A percentile compares a stretch with the other conserved stretches of the same genome.
Evolutionary conservation across 768 basidiomycete genomes (phyloP).

Genomic region (Lactarius tabidus): DNA sequence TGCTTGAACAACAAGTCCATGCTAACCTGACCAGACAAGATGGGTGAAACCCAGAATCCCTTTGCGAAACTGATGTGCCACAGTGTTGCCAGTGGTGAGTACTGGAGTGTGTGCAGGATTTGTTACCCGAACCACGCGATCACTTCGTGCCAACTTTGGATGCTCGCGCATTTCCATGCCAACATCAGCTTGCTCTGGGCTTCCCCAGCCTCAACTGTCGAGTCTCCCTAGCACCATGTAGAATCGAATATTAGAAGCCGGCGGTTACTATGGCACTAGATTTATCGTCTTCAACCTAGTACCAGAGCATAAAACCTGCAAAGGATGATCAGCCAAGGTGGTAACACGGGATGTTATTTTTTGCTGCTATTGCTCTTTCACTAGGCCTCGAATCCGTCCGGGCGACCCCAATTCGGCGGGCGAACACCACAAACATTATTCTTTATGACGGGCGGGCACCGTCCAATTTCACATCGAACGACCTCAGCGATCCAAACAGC

Average conservation of each 20-base stretch:
- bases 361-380: neutral
- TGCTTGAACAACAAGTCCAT: too few relatives aligned
- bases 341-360: neutral
- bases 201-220: neutral
- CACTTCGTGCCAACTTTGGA: neutral
- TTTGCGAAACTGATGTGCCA: too few relatives aligned
- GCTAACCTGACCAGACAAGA: too few relatives aligned
- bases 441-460: slow-evolving; percentile 45
- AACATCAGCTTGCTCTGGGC: neutral
- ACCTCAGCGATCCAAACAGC: slow-evolving; percentile 45
- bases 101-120: too few relatives aligned
- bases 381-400: slow-evolving; percentile 1
- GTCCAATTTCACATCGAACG: slow-evolving; percentile 38
- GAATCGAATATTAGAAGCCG: neutral
- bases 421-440: neutral
- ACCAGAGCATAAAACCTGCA: neutral
- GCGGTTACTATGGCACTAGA: neutral
- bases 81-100: too few relatives aligned
- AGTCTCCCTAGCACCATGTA: neutral
- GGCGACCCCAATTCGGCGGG: slow-evolving; percentile 42
- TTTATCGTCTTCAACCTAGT: neutral
- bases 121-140: too few relatives aligned
- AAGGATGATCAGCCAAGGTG: neutral
- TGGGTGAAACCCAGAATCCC: too few relatives aligned
- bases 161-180: slow-evolving; percentile 9